Evolutionary conservation across 352 stramenopile genomes (phyloP).

Genomic region (Globisporangium camurandrum): DNA sequence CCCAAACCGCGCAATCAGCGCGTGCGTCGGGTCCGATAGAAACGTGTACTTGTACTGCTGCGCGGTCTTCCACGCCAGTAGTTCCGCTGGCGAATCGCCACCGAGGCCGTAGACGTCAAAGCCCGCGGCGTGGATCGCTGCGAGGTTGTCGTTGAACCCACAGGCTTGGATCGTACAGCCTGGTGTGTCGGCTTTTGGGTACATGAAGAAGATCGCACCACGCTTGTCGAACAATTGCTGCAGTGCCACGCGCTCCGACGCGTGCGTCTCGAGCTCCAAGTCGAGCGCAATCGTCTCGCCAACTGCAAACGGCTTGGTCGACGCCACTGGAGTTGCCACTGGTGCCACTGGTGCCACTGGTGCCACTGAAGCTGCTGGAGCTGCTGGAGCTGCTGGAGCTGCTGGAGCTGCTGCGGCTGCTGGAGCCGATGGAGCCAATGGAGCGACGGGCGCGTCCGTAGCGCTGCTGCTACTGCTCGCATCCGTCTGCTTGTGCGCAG

Average conservation of each 20-base stretch:
- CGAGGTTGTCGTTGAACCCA: constrained; percentile 79
- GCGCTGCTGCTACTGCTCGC: background rate
- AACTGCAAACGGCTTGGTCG: constrained; percentile 24
- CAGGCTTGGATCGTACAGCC: constrained; percentile 80
- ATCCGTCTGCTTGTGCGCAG: constrained; percentile 24
- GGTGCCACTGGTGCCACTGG: constrained; percentile 1
- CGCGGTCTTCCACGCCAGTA: constrained; percentile 72
- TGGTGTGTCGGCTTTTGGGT: constrained; percentile 78
- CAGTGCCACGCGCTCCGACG: constrained; percentile 44
- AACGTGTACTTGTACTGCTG: constrained; percentile 77
- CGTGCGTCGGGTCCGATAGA: constrained; percentile 73
- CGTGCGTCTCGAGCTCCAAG: constrained; percentile 61
- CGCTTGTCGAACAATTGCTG: constrained; percentile 68
- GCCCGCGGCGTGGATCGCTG: constrained; percentile 60
- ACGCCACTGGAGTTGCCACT: background rate
- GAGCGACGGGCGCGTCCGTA: background rate
- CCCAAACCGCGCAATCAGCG: constrained; percentile 72
- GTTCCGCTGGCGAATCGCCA: constrained; percentile 52
- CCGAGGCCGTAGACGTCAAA: constrained; percentile 82
- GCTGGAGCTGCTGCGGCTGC: background rate
- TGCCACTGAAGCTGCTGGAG: background rate
- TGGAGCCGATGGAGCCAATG: background rate
- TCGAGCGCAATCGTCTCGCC: constrained; percentile 47
- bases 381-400: background rate
- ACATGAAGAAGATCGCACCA: constrained; percentile 86